Evolutionary conservation across 257 asterid genomes (phyloP).

Genomic region (Schizonepeta tenuifolia): DNA sequence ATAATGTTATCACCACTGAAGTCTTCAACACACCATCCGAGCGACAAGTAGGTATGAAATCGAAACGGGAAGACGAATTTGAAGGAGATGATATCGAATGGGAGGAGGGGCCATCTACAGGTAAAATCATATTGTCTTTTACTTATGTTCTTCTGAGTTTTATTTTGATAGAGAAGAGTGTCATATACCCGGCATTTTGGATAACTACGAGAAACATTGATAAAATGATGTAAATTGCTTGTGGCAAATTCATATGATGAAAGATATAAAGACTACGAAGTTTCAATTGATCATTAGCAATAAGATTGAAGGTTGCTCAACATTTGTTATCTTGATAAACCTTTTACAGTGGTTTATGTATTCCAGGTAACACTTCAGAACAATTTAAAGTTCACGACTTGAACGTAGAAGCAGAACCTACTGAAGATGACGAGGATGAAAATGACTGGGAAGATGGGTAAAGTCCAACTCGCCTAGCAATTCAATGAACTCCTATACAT

Average conservation of each 20-base stretch:
- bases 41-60: slow-evolving; percentile 84
- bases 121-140: slow-evolving; percentile 38
- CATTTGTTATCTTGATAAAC: not conserved
- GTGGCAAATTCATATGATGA: too few species aligned
- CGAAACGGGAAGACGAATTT: slow-evolving; percentile 62
- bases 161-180: not conserved
- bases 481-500: too few species aligned
- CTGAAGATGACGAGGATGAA: slow-evolving; percentile 63
- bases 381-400: slow-evolving; percentile 66
- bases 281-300: not conserved
- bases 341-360: not conserved
- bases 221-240: too few species aligned
- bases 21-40: slow-evolving; percentile 40
- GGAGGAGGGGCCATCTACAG: slow-evolving; percentile 78
- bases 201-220: not conserved
- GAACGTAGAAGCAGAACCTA: slow-evolving; percentile 73
- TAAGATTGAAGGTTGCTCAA: too few species aligned
- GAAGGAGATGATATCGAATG: slow-evolving; percentile 77
- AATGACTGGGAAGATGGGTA: slow-evolving; percentile 87
- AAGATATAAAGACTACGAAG: not conserved
- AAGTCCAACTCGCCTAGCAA: slow-evolving; percentile 9
- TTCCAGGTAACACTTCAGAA: slow-evolving; percentile 42
- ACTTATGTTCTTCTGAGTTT: not conserved
- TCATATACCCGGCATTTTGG: slow-evolving; percentile 1
- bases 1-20: slow-evolving; percentile 36